phyloP scores from a whole-genome alignment of 306 rosid species.

The Adenanthera pavonina region DNA sequence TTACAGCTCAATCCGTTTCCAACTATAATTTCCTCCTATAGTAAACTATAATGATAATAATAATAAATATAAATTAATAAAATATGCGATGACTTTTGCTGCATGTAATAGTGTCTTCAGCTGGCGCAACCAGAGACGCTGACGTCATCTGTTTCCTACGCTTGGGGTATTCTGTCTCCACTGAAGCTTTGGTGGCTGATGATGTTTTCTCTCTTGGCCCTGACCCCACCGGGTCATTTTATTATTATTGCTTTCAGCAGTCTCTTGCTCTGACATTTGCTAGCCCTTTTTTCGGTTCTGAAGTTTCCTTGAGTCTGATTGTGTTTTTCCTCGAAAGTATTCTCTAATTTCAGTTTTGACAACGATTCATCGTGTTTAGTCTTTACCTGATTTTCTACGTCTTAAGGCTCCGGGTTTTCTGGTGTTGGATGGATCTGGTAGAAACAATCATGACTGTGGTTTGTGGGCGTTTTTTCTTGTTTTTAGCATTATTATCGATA shows the following conservation, averaged over 20 bases:
- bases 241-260: neutral
- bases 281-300: neutral
- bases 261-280: neutral
- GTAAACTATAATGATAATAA: too few species aligned
- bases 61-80: too few species aligned
- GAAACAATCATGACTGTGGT: neutral
- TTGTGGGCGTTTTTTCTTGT: neutral
- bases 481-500: neutral
- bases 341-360: neutral
- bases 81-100: neutral
- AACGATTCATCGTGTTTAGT: neutral
- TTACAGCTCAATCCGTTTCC: too few species aligned
- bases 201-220: neutral
- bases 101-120: neutral
- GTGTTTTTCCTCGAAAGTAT: constrained; percentile 31
- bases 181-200: constrained; percentile 48
- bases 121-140: constrained; percentile 48
- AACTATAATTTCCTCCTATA: too few species aligned
- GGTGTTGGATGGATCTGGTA: constrained; percentile 39
- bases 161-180: neutral
- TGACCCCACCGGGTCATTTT: neutral
- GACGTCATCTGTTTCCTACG: constrained; percentile 56
- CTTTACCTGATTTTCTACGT: constrained; percentile 18
- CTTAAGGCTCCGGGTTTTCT: constrained; percentile 34
- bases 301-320: constrained; percentile 39